These are phyloP conservation scores for Gleditsia sinensis DNA, from an alignment of 306 rosid species.

Conservation along the genomic window DNA sequence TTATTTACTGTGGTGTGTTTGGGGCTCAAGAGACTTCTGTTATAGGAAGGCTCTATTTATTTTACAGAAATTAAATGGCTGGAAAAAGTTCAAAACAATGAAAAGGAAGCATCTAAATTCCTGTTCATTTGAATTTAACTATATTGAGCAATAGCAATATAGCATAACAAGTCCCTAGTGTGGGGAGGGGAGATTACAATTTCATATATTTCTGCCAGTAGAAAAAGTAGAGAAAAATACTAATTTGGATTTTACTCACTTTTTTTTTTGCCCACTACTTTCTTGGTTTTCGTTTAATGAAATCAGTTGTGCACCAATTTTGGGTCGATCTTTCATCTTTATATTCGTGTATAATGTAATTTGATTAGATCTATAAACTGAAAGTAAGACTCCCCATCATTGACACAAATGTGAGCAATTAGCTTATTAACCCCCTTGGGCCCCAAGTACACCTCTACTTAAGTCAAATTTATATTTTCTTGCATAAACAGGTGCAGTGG, in stretches of 20 bases:
- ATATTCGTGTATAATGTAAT: conserved; percentile 7
- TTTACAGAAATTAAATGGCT: too few species aligned
- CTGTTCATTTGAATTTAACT: not conserved
- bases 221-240: not conserved
- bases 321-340: not conserved
- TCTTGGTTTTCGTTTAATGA: conserved; percentile 2
- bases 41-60: too few species aligned
- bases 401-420: not conserved
- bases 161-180: not conserved
- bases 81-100: not conserved
- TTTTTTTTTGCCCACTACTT: too few species aligned
- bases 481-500: conserved; percentile 91
- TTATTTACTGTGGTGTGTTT: too few species aligned
- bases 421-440: not conserved
- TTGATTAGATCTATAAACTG: not conserved
- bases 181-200: not conserved
- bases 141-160: not conserved
- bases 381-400: not conserved
- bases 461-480: conserved; percentile 6
- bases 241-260: not conserved
- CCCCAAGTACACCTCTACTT: not conserved
- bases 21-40: too few species aligned
- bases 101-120: not conserved
- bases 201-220: conserved; percentile 8
- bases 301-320: conserved; percentile 2